phyloP scores from a whole-genome alignment of 2,329 filamentous ascomycete species.

The Colletotrichum tamarilloi region DNA sequence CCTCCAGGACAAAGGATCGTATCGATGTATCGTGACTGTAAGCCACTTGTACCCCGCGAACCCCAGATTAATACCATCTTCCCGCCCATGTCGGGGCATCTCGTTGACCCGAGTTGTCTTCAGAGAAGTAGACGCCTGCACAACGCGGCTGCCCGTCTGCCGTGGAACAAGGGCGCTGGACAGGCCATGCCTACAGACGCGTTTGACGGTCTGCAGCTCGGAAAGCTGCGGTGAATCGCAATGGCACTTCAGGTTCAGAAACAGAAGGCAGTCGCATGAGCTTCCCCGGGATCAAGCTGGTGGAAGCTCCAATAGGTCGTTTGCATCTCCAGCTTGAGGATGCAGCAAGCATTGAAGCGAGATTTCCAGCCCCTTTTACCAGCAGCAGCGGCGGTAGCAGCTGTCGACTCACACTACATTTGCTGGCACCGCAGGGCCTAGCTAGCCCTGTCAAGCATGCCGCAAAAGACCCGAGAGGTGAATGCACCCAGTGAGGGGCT shows the following conservation, averaged over 20 bases:
- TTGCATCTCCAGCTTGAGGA: slow-evolving; percentile 6
- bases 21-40: not conserved
- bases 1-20: slow-evolving; percentile 19
- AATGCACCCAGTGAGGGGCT: not conserved
- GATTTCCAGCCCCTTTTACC: slow-evolving; percentile 18
- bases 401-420: not conserved
- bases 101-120: not conserved
- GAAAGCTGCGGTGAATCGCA: slow-evolving; percentile 8
- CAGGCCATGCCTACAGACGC: not conserved
- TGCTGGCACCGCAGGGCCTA: slow-evolving; percentile 3
- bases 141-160: not conserved
- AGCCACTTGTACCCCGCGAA: slow-evolving; percentile 24
- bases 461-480: slow-evolving; percentile 5
- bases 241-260: slow-evolving; percentile 22
- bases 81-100: not conserved
- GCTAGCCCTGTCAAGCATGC: slow-evolving; percentile 7
- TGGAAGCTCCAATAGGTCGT: not conserved
- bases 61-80: slow-evolving; percentile 13
- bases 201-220: not conserved
- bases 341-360: slow-evolving; percentile 27
- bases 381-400: not conserved
- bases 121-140: not conserved
- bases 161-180: not conserved
- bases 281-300: slow-evolving; percentile 7
- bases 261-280: slow-evolving; percentile 31